Evolutionary conservation across 2,329 filamentous ascomycete genomes (phyloP).

Genomic region (Pseudofabraea citricarpa): DNA sequence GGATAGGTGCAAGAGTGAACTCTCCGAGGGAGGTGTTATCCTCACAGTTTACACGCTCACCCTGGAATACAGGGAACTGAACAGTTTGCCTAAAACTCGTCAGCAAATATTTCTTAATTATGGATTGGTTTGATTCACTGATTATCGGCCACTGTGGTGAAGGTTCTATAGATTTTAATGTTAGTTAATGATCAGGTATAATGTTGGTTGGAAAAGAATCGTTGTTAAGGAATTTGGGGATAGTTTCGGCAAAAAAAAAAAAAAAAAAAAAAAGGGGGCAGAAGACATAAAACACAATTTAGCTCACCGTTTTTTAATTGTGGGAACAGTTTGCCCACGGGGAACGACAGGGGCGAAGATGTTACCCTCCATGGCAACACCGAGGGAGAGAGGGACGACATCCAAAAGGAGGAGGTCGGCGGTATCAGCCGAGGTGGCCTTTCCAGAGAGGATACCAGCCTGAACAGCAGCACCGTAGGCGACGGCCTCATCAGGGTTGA

Average conservation of each 20-base stretch:
- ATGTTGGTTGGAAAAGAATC: background rate
- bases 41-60: slow-evolving; percentile 96
- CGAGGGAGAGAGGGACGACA: slow-evolving; percentile 91
- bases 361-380: slow-evolving; percentile 99
- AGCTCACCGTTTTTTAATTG: slow-evolving; percentile 64
- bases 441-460: slow-evolving; percentile 96
- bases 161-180: slow-evolving; percentile 45
- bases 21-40: slow-evolving; percentile 98
- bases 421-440: slow-evolving; percentile 93
- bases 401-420: slow-evolving; percentile 92
- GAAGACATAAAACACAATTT: slow-evolving; percentile 1
- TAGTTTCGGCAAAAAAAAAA: slow-evolving; percentile 1
- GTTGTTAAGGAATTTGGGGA: too few relatives aligned
- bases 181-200: slow-evolving; percentile 9
- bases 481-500: slow-evolving; percentile 99
- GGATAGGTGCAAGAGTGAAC: slow-evolving; percentile 86
- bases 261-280: slow-evolving; percentile 2
- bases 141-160: slow-evolving; percentile 78
- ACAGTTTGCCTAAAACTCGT: slow-evolving; percentile 67
- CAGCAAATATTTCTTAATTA: slow-evolving; percentile 22
- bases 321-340: slow-evolving; percentile 71
- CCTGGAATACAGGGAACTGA: slow-evolving; percentile 91
- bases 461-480: slow-evolving; percentile 98
- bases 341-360: slow-evolving; percentile 94
- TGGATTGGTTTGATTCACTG: slow-evolving; percentile 83